phyloP scores from a whole-genome alignment of 805 yeast species.

The Kazachstania viticola region DNA sequence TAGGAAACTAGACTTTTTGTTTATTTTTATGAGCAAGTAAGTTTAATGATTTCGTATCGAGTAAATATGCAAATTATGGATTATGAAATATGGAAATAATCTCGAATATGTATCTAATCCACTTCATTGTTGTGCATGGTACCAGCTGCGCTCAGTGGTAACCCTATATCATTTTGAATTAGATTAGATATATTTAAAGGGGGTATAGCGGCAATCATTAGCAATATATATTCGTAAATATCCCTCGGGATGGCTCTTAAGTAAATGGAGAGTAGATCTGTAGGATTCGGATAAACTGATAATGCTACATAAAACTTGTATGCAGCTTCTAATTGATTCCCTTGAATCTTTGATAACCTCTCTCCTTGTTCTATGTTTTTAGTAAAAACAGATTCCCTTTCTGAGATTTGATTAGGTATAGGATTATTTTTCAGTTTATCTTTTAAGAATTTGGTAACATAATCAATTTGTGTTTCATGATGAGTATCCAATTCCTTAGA shows the following conservation, averaged over 20 bases:
- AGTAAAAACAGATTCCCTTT: slow-evolving; percentile 72
- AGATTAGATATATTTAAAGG: slow-evolving; percentile 54
- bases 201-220: slow-evolving; percentile 85
- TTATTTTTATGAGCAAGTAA: no score
- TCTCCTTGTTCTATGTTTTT: slow-evolving; percentile 79
- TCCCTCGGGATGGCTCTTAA: slow-evolving; percentile 79
- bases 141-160: no score
- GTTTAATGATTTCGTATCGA: no score
- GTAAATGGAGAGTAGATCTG: slow-evolving; percentile 79
- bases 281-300: slow-evolving; percentile 88
- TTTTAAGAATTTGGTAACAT: slow-evolving; percentile 49
- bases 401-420: slow-evolving; percentile 54
- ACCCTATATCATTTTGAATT: no score
- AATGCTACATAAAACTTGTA: slow-evolving; percentile 87
- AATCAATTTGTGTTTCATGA: slow-evolving; percentile 47
- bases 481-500: slow-evolving; percentile 35
- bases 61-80: no score
- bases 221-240: slow-evolving; percentile 70
- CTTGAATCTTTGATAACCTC: slow-evolving; percentile 54
- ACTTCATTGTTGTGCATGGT: no score
- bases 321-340: slow-evolving; percentile 73
- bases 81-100: no score
- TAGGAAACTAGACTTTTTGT: no score
- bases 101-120: no score
- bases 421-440: slow-evolving; percentile 62